Percentiles rank a stretch among this genome's conserved stretches.
These are phyloP conservation scores for Aspergillus aculeatinus DNA, from an alignment of 2,329 filamentous ascomycete genomes.

Conservation along the genomic window DNA sequence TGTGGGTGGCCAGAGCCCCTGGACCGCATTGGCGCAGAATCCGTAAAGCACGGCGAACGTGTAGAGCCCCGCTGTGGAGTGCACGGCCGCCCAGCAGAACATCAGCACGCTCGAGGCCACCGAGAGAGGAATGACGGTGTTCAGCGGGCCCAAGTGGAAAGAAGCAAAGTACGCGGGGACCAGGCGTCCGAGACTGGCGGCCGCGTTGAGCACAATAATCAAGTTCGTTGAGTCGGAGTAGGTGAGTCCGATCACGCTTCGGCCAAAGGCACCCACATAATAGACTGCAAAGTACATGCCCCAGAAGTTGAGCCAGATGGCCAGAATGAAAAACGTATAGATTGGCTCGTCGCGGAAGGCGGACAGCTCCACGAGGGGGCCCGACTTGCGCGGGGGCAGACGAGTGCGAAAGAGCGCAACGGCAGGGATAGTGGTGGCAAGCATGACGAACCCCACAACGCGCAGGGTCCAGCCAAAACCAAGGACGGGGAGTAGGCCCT, in stretches of 20 bases:
- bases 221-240: slow-evolving; percentile 3
- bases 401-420: slow-evolving; percentile 11
- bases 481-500: slow-evolving; percentile 19
- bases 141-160: background rate
- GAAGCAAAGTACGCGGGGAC: slow-evolving; percentile 2
- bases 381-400: slow-evolving; percentile 8
- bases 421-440: slow-evolving; percentile 13
- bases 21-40: slow-evolving; percentile 1
- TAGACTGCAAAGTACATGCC: slow-evolving; percentile 13
- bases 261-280: background rate
- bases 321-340: slow-evolving; percentile 37
- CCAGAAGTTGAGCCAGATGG: slow-evolving; percentile 22
- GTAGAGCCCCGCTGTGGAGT: background rate
- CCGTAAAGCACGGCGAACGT: slow-evolving; percentile 1
- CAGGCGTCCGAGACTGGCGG: background rate
- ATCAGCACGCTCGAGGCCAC: background rate
- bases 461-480: slow-evolving; percentile 38
- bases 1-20: slow-evolving; percentile 14
- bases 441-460: slow-evolving; percentile 38
- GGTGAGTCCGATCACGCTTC: background rate
- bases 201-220: slow-evolving; percentile 1
- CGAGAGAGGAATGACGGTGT: background rate
- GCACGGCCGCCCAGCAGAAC: slow-evolving; percentile 2
- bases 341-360: slow-evolving; percentile 42
- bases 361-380: slow-evolving; percentile 10